A percentile compares a stretch with the other conserved stretches of the same genome.
Conservation (phyloP, 495 filamentous ascomycete genomes). For the Baudoinia panamericana region DNA sequence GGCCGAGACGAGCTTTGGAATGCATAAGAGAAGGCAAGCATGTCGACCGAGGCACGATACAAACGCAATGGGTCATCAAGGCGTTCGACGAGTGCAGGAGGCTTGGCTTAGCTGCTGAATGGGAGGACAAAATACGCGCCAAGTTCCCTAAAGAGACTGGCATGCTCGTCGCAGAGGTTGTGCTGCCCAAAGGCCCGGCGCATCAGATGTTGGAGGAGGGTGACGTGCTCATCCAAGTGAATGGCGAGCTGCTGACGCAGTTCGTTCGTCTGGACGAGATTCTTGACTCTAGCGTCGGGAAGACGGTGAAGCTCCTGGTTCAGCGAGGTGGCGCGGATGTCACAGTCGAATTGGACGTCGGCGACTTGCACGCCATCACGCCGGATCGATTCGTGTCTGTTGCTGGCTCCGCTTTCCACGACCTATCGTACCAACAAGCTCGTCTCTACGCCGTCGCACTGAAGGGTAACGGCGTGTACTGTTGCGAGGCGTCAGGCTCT, state of each 20-base stretch:
- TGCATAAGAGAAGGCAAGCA: conserved; percentile 64
- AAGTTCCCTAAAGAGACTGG: conserved; percentile 85
- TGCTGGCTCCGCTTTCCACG: conserved; percentile 83
- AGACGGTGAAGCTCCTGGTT: conserved; percentile 58
- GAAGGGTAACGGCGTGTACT: conserved; percentile 64
- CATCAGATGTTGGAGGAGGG: conserved; percentile 79
- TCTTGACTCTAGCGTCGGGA: conserved; percentile 73
- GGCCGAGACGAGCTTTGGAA: conserved; percentile 71
- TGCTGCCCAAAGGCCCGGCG: conserved; percentile 80
- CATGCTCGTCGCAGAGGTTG: conserved; percentile 91
- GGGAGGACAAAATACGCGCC: conserved; percentile 71
- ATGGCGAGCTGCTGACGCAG: conserved; percentile 84
- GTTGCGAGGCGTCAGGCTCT: conserved; percentile 88
- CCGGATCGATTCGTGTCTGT: conserved; percentile 92
- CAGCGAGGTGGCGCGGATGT: conserved; percentile 81
- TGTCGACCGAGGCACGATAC: conserved; percentile 85
- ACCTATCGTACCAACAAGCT: conserved; percentile 91
- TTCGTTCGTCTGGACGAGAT: conserved; percentile 91
- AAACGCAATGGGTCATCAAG: conserved; percentile 92
- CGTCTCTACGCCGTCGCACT: conserved; percentile 84
- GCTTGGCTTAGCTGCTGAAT: conserved; percentile 69
- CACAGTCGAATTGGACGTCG: conserved; percentile 73
- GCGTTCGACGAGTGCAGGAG: conserved; percentile 95
- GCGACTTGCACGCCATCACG: conserved; percentile 86
- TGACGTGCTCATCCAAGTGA: conserved; percentile 89